A percentile compares a stretch with the other conserved stretches of the same genome.
These are phyloP conservation scores for Eucalyptus erythrocorys DNA, from an alignment of 345 rosid species.

Conservation along the genomic window DNA sequence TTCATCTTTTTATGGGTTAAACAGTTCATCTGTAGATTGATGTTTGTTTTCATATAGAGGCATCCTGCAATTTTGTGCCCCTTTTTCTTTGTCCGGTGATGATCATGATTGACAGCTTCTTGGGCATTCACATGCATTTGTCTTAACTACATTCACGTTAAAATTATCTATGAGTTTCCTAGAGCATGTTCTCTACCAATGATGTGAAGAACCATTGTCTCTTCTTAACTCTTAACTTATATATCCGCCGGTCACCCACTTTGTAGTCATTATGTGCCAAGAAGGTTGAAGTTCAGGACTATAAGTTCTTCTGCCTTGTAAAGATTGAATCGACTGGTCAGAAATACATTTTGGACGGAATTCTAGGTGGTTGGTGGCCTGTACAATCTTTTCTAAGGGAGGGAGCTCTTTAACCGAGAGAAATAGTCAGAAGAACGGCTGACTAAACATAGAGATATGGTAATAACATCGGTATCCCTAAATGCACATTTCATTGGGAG, in stretches of 20 bases:
- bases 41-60: background rate
- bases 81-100: background rate
- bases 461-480: background rate
- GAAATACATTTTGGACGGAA: constrained; percentile 22
- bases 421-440: background rate
- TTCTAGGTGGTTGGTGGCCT: constrained; percentile 53
- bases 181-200: background rate
- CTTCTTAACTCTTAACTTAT: background rate
- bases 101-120: background rate
- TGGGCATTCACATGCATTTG: background rate
- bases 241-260: background rate
- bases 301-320: constrained; percentile 37
- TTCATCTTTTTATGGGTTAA: background rate
- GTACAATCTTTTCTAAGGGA: background rate
- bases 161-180: background rate
- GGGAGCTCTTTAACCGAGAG: background rate
- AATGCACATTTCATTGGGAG: background rate
- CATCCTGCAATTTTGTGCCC: background rate
- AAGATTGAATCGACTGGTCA: constrained; percentile 23
- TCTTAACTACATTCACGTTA: background rate
- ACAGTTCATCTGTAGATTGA: background rate
- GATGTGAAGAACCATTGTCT: background rate
- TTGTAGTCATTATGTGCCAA: constrained; percentile 32
- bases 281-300: constrained; percentile 46
- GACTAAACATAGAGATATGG: background rate